Conservation (phyloP, 2,329 filamentous ascomycete species). For the Leptosphaerulina australis region DNA sequence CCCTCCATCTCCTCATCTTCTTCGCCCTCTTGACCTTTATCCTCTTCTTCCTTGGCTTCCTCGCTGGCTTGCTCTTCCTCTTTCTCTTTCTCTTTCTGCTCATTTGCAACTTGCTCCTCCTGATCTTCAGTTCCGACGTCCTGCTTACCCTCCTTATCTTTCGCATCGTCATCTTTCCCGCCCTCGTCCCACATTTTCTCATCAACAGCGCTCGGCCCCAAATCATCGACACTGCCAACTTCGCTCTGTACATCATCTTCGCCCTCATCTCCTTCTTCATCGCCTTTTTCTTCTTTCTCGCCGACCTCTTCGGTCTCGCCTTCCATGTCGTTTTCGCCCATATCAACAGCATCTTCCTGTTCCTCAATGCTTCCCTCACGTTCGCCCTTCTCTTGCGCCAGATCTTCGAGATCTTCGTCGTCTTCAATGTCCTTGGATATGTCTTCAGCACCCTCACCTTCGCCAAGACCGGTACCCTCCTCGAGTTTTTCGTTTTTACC, state of each 20-base stretch:
- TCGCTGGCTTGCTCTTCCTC: constrained; percentile 59
- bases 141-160: constrained; percentile 76
- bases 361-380: constrained; percentile 72
- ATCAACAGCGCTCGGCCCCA: constrained; percentile 88
- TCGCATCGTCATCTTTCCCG: constrained; percentile 77
- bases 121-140: constrained; percentile 56
- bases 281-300: constrained; percentile 63
- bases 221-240: constrained; percentile 85
- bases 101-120: constrained; percentile 54
- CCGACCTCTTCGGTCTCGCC: constrained; percentile 73
- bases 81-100: constrained; percentile 56
- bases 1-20: constrained; percentile 61
- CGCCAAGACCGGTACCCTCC: constrained; percentile 88
- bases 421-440: constrained; percentile 96
- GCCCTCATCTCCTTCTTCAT: constrained; percentile 53
- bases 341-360: constrained; percentile 85
- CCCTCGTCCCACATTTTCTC: constrained; percentile 99
- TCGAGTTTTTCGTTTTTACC: constrained; percentile 81
- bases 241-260: constrained; percentile 82
- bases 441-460: constrained; percentile 93
- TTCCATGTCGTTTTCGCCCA: constrained; percentile 90
- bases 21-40: constrained; percentile 65
- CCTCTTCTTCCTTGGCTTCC: constrained; percentile 67
- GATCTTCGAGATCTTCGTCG: constrained; percentile 89
- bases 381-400: constrained; percentile 75